Evolutionary conservation across 2,329 filamentous ascomycete species (phyloP), one percentile per base, ranked within the genome.

Genomic region (Phialocephala subalpina): DNA sequence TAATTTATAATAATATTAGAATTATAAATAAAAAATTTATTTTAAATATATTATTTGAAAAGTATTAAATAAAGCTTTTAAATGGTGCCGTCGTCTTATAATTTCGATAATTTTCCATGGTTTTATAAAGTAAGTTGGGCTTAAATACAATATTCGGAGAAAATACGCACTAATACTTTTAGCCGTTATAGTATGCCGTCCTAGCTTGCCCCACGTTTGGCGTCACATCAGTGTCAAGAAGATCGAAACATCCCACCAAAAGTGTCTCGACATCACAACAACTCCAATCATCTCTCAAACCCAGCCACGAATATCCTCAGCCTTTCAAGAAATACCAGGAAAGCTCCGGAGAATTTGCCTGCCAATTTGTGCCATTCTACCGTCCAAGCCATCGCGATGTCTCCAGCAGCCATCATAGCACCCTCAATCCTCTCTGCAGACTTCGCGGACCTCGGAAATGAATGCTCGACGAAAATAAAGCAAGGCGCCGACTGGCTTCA

Each of bases 371-470:
- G 33, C 33, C 20, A 11, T 20, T 29, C 2, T 5, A 38, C 3
- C 20, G 20, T 22, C n/a, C 29, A 33, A 33, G 3, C 25, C 55
- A 9, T 14, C 33, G 36, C 63, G 35, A 98, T 98, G 95, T 84
- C 93, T 64, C 96, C 95, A 27, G 89, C 90, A 69, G 92, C 96
- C 57, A 97, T 99, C 79, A 97, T 99, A 75, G 95, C 95, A 18
- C 96, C 96, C 35, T 98, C 95, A n/a, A 98, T 99, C 74, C 90
- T 99, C 67, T 97, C 94, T 76, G 95, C 95, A 72, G 95, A 99
- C 85, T 99, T 99, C 82, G 94, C 89, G 76, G 86, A 91, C 71
- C 87, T 99, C 65, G 94, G 95, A 74, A 87, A 89, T 75, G 95
- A 93, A 79, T 99, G 96, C 82, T 88, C 89, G 60, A 87, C 88